Evolutionary conservation across 345 rosid species (phyloP).

Genomic region (Psidium guajava): DNA sequence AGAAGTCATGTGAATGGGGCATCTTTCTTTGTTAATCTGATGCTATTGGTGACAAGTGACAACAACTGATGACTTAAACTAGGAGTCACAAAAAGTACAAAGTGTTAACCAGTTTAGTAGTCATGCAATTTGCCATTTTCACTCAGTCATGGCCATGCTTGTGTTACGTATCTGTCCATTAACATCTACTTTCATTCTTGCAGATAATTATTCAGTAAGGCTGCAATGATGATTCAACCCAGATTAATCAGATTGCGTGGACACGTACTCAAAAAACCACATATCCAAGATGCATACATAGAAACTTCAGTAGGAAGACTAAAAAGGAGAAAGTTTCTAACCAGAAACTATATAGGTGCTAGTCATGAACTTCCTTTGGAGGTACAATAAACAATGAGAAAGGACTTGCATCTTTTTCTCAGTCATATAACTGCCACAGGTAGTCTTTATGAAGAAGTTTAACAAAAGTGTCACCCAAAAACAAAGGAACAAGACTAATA

Average conservation of each 20-base stretch:
- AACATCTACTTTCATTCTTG: not conserved
- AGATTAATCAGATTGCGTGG: not conserved
- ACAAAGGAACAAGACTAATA: not conserved
- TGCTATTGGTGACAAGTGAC: not conserved
- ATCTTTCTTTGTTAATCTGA: not conserved
- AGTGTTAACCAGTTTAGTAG: not conserved
- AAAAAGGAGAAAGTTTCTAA: not conserved
- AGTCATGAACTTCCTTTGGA: not conserved
- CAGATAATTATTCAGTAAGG: not conserved
- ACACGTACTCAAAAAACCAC: not conserved
- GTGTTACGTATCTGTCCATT: not conserved
- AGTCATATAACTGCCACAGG: not conserved
- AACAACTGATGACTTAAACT: not conserved
- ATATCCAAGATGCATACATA: not conserved
- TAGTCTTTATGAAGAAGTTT: not conserved
- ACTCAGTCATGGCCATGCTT: not conserved
- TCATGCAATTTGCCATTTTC: not conserved
- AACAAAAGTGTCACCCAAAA: not conserved
- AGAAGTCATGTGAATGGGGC: not conserved
- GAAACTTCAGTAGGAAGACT: not conserved
- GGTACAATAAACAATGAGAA: not conserved
- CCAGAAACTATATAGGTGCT: not conserved
- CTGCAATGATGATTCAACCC: not conserved
- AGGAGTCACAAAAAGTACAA: not conserved
- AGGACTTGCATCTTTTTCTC: not conserved